Evolutionary conservation across 2,329 filamentous ascomycete species (phyloP), one percentile per base, ranked within the genome.

Genomic region (Lachnellula occidentalis): DNA sequence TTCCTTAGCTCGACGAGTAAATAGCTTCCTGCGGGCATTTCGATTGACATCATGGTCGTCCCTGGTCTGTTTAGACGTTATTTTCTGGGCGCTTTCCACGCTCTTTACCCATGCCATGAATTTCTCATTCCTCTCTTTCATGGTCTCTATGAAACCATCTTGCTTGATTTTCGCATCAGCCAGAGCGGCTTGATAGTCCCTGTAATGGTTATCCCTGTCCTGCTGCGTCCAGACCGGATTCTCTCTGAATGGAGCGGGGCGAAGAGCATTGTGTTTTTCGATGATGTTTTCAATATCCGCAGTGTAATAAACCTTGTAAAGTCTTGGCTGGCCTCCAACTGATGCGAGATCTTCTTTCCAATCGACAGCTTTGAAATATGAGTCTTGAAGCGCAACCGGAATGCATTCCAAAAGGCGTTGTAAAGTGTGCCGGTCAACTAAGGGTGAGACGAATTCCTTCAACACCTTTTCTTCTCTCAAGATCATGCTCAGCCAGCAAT

Each of bases 281-380:
- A 67, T 61, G 24, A 68, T 61, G 8, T 48, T 51, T 4, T 61
- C 51, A 11, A 68, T 57, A 24, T 69, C 66, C 7, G 47, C 42
- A 8, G 50, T 58, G 9, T 66, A 48, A 45, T 67, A 67, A 39
- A 63, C 65, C 39, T 63, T 63, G 48, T 69, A 67, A 6, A 69
- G 59, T 49, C 64, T 54, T 15, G 62, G 61, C 17, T 61, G 52
- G 11, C 56, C 57, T 21, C 58, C 57, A 39, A 58, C 49, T 22
- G 55, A 48, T 9, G 60, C 56, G 3, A 58, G 49, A 41, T 66
- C 58, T 4, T 64, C 63, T 17, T 64, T 59, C 27, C 60, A 65
- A 49, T 66, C 61, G 36, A 67, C 66, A 12, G 66, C 63, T 53
- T 69, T 69, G 27, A 61, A 52, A 41, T 63, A 69, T 6, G 64